Evolutionary conservation across 108 stramenopile species (phyloP).

Genomic region (Seminavis robusta): DNA sequence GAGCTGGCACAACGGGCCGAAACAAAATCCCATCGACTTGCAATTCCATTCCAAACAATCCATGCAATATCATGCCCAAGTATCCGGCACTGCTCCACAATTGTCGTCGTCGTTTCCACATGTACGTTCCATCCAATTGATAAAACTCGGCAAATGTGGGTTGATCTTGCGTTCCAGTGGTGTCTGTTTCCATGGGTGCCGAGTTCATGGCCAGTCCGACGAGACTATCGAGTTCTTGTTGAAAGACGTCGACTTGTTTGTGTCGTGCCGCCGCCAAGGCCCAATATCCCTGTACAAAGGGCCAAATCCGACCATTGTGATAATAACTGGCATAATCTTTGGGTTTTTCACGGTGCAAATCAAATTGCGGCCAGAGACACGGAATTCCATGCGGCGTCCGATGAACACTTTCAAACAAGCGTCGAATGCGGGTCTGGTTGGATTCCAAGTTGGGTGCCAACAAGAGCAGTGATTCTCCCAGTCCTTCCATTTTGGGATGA

Average conservation of each 20-base stretch:
- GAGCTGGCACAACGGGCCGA: constrained; percentile 14
- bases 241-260: constrained; percentile 4
- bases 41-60: constrained; percentile 31
- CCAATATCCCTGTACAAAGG: constrained; percentile 39
- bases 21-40: constrained; percentile 20
- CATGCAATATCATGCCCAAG: constrained; percentile 35
- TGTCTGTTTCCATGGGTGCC: too few species aligned
- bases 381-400: constrained; percentile 21
- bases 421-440: constrained; percentile 7
- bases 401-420: constrained; percentile 11
- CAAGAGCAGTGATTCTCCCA: constrained; percentile 26
- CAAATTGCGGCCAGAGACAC: constrained; percentile 37
- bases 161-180: constrained; percentile 10
- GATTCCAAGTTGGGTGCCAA: constrained; percentile 19
- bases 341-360: not conserved
- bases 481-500: constrained; percentile 8
- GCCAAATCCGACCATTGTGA: constrained; percentile 44
- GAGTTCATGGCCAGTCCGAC: too few species aligned
- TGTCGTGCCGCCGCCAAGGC: constrained; percentile 33
- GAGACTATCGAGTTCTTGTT: constrained; percentile 14
- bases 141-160: constrained; percentile 44
- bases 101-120: constrained; percentile 16
- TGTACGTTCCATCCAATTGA: constrained; percentile 24
- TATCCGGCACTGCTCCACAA: constrained; percentile 33
- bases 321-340: constrained; percentile 12